phyloP scores from a whole-genome alignment of 768 basidiomycete species.

The Boletus subcaerulescens region DNA sequence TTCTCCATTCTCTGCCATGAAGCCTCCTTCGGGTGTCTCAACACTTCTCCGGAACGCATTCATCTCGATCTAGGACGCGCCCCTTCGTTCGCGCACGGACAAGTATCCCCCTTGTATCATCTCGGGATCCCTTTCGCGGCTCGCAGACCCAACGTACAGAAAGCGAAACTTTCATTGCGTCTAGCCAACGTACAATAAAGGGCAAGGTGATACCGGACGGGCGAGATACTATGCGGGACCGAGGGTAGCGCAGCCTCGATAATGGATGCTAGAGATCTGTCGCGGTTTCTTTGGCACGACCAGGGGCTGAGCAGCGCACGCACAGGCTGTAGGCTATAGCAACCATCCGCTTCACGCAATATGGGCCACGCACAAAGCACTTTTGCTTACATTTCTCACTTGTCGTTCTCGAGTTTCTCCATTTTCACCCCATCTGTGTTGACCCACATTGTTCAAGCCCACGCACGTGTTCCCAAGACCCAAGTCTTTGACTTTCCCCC shows the following conservation, averaged over 20 bases:
- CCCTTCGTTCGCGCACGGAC: constrained; percentile 33
- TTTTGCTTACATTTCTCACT: constrained; percentile 27
- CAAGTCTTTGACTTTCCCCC: constrained; percentile 44
- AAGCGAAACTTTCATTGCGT: constrained; percentile 26
- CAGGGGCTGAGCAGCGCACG: constrained; percentile 41
- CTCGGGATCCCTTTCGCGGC: constrained; percentile 48
- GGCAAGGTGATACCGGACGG: constrained; percentile 53
- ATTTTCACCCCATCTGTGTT: constrained; percentile 14
- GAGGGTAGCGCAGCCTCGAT: constrained; percentile 6
- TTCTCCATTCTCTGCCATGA: constrained; percentile 39
- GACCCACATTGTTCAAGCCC: constrained; percentile 30
- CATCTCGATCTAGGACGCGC: constrained; percentile 21
- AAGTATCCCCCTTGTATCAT: constrained; percentile 45
- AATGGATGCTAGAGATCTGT: constrained; percentile 45
- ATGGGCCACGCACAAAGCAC: constrained; percentile 38
- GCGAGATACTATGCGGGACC: constrained; percentile 34
- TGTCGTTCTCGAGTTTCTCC: constrained; percentile 23
- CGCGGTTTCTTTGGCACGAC: constrained; percentile 36
- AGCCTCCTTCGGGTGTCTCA: constrained; percentile 30
- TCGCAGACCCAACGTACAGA: constrained; percentile 20
- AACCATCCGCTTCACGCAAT: not conserved
- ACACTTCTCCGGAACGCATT: constrained; percentile 55
- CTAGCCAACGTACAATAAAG: constrained; percentile 24
- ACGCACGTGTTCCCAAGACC: constrained; percentile 41
- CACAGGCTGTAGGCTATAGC: constrained; percentile 25